Base-by-base conservation (phyloP, 192 early-diverging fungal genomes). In the Podochytrium sp. region DNA sequence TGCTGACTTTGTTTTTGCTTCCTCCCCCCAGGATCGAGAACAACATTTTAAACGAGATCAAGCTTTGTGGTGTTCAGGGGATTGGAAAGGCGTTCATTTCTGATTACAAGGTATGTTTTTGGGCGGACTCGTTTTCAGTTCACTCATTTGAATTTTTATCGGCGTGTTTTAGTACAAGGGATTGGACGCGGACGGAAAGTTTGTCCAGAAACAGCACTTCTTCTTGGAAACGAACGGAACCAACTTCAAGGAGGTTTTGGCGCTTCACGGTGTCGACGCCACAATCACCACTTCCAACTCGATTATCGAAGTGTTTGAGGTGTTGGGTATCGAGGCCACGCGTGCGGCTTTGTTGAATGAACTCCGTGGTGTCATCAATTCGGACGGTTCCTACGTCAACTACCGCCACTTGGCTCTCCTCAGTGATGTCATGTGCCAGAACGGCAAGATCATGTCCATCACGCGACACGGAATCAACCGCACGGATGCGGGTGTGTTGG, bases 391-490 rank as follows among this genome's bases (percentile, higher is more conserved):
- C 40, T 98, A 98, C 87, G 96, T 99, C 71, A 99, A 99, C 85
- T 97, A 98, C 81, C 90, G 97, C 56, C 97, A 99, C 73, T 81
- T 99, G 83, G 91, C 96, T 29, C 82, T 98, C 78, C 90, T 99
- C 62, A 92, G 92, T 53, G 97, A 99, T 81, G 91, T 95, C 37
- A 99, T 99, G 97, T 97, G 95, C 6, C 89, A 94, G 38, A 88
- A 92, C 30, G 97, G 97, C 55, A 83, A 88, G 53, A 78, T 99
- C 73, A 98, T 96, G 89, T 93, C 97, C 30, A 99, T 99, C 75
- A 96, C 96, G 2, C 92, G 97, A 56, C 96, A 98, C 72, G 97
- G 97, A 78, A 99, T 99, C 79, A 99, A 97, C 80, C 89, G 96
- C 42, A 91, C 95, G 20, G 95, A 96, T 73, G 92, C 95, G 1